phyloP scores from a whole-genome alignment of 164 flowering plant species.

The Piper longum region DNA sequence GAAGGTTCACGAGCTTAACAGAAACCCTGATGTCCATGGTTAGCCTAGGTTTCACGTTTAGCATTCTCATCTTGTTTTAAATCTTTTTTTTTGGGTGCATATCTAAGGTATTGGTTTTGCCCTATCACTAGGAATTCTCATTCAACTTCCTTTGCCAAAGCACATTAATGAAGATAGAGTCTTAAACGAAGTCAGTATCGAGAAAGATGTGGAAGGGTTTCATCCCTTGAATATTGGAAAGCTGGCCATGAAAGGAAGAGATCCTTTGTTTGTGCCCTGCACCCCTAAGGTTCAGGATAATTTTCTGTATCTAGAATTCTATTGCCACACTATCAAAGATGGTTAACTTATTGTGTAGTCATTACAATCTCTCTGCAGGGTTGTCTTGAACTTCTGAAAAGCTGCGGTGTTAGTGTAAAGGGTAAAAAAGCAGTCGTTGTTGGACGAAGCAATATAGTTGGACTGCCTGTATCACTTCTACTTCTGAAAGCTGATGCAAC shows the following conservation, averaged over 20 bases:
- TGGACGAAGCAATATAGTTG: conserved; percentile 97
- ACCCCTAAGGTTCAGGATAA: conserved; percentile 59
- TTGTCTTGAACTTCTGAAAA: conserved; percentile 68
- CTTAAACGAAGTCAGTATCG: conserved; percentile 63
- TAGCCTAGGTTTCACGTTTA: conserved; percentile 9
- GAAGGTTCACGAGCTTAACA: conserved; percentile 75
- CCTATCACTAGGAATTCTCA: conserved; percentile 52
- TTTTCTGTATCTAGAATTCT: no score
- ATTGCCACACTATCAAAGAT: no score
- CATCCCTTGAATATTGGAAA: conserved; percentile 95
- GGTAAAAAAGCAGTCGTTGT: conserved; percentile 90
- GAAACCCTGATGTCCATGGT: conserved; percentile 80
- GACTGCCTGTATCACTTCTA: conserved; percentile 73
- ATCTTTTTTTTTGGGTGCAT: not conserved
- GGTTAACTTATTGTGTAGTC: not conserved
- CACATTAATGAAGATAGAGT: conserved; percentile 87
- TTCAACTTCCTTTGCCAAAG: conserved; percentile 89
- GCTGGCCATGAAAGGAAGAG: conserved; percentile 97
- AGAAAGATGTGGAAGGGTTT: conserved; percentile 97
- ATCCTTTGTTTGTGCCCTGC: conserved; percentile 81
- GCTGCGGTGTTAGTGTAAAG: conserved; percentile 64
- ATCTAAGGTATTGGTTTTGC: conserved; percentile 4
- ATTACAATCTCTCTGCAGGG: conserved; percentile 34
- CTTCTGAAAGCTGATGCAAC: conserved; percentile 95
- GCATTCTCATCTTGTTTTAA: not conserved